These are phyloP conservation scores for Penicillium sp. DNA, from an alignment of 2,329 filamentous ascomycete species.

Conservation along the genomic window DNA sequence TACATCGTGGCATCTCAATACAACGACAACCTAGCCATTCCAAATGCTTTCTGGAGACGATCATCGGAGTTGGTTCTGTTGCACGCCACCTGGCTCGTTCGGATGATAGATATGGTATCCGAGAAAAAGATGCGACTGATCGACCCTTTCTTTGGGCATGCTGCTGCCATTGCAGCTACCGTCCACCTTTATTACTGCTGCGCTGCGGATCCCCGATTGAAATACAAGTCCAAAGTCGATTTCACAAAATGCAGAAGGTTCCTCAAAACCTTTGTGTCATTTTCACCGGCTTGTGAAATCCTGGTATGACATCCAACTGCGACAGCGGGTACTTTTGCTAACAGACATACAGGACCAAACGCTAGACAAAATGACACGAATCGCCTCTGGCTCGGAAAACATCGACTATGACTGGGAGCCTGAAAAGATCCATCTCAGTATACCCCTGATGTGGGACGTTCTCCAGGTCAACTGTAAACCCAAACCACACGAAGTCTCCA, in stretches of 20 bases:
- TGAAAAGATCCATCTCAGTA: constrained; percentile 55
- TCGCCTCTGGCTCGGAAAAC: constrained; percentile 52
- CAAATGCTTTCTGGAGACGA: constrained; percentile 57
- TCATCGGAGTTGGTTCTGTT: constrained; percentile 55
- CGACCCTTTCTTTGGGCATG: constrained; percentile 57
- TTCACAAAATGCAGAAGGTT: constrained; percentile 56
- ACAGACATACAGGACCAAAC: constrained; percentile 45
- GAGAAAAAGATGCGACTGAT: constrained; percentile 53
- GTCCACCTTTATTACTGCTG: constrained; percentile 59
- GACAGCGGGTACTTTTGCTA: neutral
- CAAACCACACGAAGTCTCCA: constrained; percentile 39
- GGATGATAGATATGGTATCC: constrained; percentile 57
- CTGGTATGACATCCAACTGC: constrained; percentile 40
- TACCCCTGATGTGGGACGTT: constrained; percentile 57
- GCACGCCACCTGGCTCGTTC: constrained; percentile 57
- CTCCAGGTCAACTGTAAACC: constrained; percentile 51
- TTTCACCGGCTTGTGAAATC: constrained; percentile 49
- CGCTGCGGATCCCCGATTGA: constrained; percentile 51
- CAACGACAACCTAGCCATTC: constrained; percentile 55
- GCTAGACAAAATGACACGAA: constrained; percentile 52
- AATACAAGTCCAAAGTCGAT: constrained; percentile 55
- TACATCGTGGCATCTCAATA: constrained; percentile 57
- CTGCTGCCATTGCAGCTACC: constrained; percentile 55
- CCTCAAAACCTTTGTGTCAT: constrained; percentile 51
- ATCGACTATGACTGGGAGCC: constrained; percentile 57